Evolutionary conservation across 1,284 basidiomycete genomes (phyloP), one percentile per base, ranked within the genome.

Genomic region (Dichomitus squalens): DNA sequence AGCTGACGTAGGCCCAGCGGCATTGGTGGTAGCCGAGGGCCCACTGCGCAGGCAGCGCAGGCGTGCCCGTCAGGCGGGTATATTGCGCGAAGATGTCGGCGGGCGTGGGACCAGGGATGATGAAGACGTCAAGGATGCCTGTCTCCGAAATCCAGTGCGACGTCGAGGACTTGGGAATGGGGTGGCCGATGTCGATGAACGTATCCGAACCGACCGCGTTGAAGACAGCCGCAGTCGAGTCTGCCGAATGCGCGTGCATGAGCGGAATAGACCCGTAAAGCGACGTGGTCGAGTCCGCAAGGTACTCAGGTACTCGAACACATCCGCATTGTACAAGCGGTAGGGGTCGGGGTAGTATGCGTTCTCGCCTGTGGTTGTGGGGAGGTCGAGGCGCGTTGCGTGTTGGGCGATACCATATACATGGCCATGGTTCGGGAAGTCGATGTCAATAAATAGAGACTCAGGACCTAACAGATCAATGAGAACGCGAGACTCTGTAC

Each of bases 291-390:
- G 93, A 95, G 58, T 94, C 92, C 0, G 93, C 86, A 25, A 94
- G 85, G 73, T 99, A 98, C 75, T 99, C 96, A 94, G 85, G 73
- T 99, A 98, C 75, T 99, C 96, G 71, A 99, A 99, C 34, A 98
- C 96, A 72, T 99, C 97, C 52, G 92, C 82, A 71, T 99, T 99
- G 79, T 90, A 97, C 14, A 99, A 85, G 29, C 97, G 86, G 76
- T 97, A 99, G 0, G 97, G 97, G 39, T 99, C 96, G 12, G 81
- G 81, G 76, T 90, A 97, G 61, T 83, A 80, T 7, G 87, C 79
- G 49, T 79, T 76, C 56, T 86, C 84, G 58, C 87, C 92, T 9
- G 84, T 82, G 1, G 95, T 98, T 6, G 89, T 85, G 6, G 95
- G 95, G 2, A 99, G 85, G 12, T 91, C 90, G 31, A 99, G 82